Evolutionary conservation across 129 eudicot genomes (phyloP).

Genomic region (Pittosporum tobira): DNA sequence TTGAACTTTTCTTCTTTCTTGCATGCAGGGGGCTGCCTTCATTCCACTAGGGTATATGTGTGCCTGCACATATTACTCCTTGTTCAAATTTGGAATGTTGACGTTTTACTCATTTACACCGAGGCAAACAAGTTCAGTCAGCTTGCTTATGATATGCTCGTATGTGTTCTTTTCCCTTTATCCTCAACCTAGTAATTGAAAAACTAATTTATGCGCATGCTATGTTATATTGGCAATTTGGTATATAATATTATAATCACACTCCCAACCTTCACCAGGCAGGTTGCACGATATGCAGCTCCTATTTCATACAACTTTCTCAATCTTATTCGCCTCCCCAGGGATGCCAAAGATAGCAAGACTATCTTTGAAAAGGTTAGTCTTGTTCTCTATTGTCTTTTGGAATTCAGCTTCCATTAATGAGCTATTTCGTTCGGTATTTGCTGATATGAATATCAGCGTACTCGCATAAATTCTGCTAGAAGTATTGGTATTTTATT

Average conservation of each 20-base stretch:
- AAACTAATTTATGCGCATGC: neutral
- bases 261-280: slow-evolving; percentile 32
- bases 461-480: neutral
- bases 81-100: slow-evolving; percentile 75
- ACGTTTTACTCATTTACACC: slow-evolving; percentile 84
- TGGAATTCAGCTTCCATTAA: slow-evolving; percentile 2
- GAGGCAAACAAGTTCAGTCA: slow-evolving; percentile 89
- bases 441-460: neutral
- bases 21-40: slow-evolving; percentile 59
- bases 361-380: slow-evolving; percentile 82
- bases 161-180: slow-evolving; percentile 26
- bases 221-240: too few relatives aligned
- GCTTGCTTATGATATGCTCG: slow-evolving; percentile 93
- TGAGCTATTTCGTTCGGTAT: neutral
- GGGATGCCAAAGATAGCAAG: slow-evolving; percentile 24
- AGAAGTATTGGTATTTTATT: neutral
- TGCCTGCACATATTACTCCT: slow-evolving; percentile 76
- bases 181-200: neutral
- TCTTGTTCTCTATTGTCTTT: neutral
- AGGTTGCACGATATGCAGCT: slow-evolving; percentile 94
- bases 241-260: slow-evolving; percentile 1
- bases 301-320: slow-evolving; percentile 92
- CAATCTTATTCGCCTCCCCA: slow-evolving; percentile 65
- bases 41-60: slow-evolving; percentile 86
- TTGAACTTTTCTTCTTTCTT: slow-evolving; percentile 9